Conservation (phyloP, 129 eudicot species). For the Calendula officinalis region DNA sequence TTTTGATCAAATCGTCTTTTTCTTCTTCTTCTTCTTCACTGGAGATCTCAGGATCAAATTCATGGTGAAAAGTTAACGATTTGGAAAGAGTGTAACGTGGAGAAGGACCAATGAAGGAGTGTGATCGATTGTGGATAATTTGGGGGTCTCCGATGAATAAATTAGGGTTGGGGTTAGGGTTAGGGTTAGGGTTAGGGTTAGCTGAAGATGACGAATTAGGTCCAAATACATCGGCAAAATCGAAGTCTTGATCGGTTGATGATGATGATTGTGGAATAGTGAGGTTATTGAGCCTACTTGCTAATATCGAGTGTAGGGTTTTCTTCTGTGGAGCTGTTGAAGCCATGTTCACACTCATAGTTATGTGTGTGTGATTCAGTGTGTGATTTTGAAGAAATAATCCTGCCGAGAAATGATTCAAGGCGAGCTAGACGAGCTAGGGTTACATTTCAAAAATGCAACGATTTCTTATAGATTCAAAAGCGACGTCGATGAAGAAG, state of each 20-base stretch:
- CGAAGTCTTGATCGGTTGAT: conserved; percentile 56
- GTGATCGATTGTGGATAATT: conserved; percentile 74
- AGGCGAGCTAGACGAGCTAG: conserved; percentile 31
- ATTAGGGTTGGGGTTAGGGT: conserved; percentile 35
- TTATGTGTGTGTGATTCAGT: neutral
- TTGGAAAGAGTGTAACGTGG: conserved; percentile 68
- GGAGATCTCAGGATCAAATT: conserved; percentile 38
- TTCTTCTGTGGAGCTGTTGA: conserved; percentile 55
- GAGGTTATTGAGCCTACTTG: conserved; percentile 57
- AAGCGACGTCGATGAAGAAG: conserved; percentile 17
- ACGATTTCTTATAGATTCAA: neutral
- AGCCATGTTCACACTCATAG: conserved; percentile 30
- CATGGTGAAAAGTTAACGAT: conserved; percentile 49
- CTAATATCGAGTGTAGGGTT: conserved; percentile 49
- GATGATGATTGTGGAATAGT: conserved; percentile 57
- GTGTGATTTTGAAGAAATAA: conserved; percentile 5
- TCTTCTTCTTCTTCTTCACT: conserved; percentile 27
- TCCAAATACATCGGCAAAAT: conserved; percentile 76
- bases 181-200: conserved; percentile 25
- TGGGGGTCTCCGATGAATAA: conserved; percentile 49
- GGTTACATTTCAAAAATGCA: conserved; percentile 36
- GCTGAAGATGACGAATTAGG: conserved; percentile 30
- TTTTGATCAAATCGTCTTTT: conserved; percentile 23
- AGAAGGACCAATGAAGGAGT: conserved; percentile 93
- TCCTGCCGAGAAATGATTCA: conserved; percentile 41